A percentile compares a stretch with the other conserved stretches of the same genome.
phyloP scores from a whole-genome alignment of 2,329 filamentous ascomycete genomes.

The Alternaria hordeiaustralica region DNA sequence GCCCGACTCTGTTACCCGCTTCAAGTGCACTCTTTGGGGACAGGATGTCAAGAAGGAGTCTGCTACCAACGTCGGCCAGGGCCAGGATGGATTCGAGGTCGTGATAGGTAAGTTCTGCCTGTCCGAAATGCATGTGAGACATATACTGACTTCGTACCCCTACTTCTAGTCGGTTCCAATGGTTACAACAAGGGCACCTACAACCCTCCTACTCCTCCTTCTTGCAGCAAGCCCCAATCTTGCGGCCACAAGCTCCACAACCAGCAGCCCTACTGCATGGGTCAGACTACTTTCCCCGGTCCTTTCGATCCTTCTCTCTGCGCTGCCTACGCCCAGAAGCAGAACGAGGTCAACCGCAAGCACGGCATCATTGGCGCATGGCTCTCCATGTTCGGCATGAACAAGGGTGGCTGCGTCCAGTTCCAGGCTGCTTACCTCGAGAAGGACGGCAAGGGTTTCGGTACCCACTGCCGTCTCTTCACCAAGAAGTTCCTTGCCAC shows the following conservation, averaged over 20 bases:
- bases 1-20: conserved; percentile 26
- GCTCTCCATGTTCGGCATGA: conserved; percentile 24
- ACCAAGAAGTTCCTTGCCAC: conserved; percentile 27
- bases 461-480: conserved; percentile 37
- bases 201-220: conserved; percentile 27
- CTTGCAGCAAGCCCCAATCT: conserved; percentile 29
- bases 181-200: conserved; percentile 38
- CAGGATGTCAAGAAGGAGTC: conserved; percentile 25
- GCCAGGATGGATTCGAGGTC: conserved; percentile 34
- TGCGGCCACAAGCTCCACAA: conserved; percentile 30
- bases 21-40: conserved; percentile 36
- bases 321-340: conserved; percentile 31
- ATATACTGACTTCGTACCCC: background rate
- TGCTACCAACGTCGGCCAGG: conserved; percentile 28
- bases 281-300: conserved; percentile 34
- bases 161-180: conserved; percentile 31
- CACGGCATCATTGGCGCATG: conserved; percentile 18
- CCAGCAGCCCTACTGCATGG: conserved; percentile 34
- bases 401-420: conserved; percentile 31
- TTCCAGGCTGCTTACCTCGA: conserved; percentile 34
- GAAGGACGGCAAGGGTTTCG: conserved; percentile 29
- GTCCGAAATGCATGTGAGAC: background rate
- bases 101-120: conserved; percentile 22
- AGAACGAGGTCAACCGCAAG: conserved; percentile 30
- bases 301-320: conserved; percentile 33